A percentile compares a stretch with the other conserved stretches of the same genome.
phyloP scores from a whole-genome alignment of 495 filamentous ascomycete species.

The Barbatosphaeria neglecta region DNA sequence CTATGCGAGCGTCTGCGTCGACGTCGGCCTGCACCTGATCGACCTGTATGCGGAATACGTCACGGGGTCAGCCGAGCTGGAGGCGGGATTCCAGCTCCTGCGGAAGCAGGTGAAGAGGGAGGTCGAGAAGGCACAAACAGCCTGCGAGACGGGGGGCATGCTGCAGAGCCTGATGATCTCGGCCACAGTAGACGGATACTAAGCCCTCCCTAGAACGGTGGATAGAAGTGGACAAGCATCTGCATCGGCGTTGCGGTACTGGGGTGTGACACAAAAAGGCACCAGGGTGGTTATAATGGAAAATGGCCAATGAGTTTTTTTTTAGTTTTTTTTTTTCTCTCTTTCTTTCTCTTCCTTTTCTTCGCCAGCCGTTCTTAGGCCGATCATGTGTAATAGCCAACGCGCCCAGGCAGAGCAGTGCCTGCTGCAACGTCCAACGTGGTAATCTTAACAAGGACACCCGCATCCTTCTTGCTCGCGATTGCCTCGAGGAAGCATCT shows the following conservation, averaged over 20 bases:
- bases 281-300: neutral
- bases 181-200: neutral
- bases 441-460: too few relatives aligned
- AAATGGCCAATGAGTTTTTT: neutral
- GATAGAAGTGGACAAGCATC: too few relatives aligned
- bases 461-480: too few relatives aligned
- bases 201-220: neutral
- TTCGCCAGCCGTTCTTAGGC: too few relatives aligned
- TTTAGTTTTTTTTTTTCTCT: too few relatives aligned
- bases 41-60: slow-evolving; percentile 81
- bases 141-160: slow-evolving; percentile 72
- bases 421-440: too few relatives aligned
- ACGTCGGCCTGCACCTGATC: slow-evolving; percentile 65
- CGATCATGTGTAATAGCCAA: too few relatives aligned
- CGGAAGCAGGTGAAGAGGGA: slow-evolving; percentile 58
- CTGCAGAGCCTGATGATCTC: slow-evolving; percentile 56
- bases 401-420: too few relatives aligned
- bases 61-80: slow-evolving; percentile 61
- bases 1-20: slow-evolving; percentile 63
- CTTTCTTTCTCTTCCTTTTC: too few relatives aligned
- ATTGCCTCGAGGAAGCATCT: too few relatives aligned
- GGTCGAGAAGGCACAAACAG: slow-evolving; percentile 71
- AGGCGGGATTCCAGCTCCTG: slow-evolving; percentile 50
- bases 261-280: neutral
- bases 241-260: neutral